Evolutionary conservation across 768 basidiomycete species (phyloP), one percentile per base, ranked within the genome.

Genomic region (Kondoa malvinella): DNA sequence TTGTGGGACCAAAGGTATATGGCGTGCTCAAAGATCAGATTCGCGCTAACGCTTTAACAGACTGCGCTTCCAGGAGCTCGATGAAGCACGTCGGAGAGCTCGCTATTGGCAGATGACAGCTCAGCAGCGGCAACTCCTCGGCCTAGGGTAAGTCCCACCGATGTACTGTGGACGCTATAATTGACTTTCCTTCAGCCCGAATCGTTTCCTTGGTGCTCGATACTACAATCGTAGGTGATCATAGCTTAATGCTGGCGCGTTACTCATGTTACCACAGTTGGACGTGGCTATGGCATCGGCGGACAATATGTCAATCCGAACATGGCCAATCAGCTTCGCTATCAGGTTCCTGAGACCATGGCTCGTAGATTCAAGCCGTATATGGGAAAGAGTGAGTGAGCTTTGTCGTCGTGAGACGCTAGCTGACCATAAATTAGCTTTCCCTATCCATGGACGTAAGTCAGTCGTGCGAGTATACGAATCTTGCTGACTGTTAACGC

Each of bases 121-220:
- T 17, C 27, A 63, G 8, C 26, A 63, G 32, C 27, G 33, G 14
- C 61, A 33, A 16, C 8, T 27, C 3, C 40, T 50, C 40, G 40
- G 40, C 21, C 61, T 63, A 3, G 61, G 61, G 30, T 63, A 29
- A 60, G 58, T 50, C 58, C 58, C 58, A 8, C 27, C 30, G 58
- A n/a, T n/a, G n/a, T n/a, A n/a, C n/a, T n/a, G n/a, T n/a, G n/a
- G n/a, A n/a, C n/a, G n/a, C n/a, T n/a, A n/a, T n/a, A n/a, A n/a
- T n/a, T n/a, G n/a, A n/a, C n/a, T n/a, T n/a, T n/a, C n/a, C n/a
- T n/a, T n/a, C 14, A 27, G 61, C 8, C 40, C 40, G n/a, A 32
- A 63, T 33, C 61, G 61, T 21, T 63, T 63, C 61, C 33, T 63
- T 30, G 61, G 61, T 21, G 27, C 61, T 3, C 27, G 61, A 27